These are phyloP conservation scores for Sextonia rubra DNA, from an alignment of 164 flowering plant species.

Conservation along the genomic window DNA sequence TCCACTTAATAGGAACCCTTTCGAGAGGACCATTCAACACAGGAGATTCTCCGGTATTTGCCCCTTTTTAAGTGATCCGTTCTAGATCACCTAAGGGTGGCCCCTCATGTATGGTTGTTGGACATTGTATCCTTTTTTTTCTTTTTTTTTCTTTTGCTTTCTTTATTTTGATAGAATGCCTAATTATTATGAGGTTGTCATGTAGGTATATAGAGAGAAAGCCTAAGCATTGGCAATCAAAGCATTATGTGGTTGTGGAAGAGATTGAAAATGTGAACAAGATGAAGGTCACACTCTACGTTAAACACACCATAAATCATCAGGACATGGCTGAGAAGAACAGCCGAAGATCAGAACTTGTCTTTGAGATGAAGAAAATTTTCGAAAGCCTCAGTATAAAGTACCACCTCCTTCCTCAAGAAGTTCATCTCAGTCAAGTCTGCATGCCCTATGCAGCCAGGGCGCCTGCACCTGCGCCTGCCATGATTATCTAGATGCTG, in stretches of 20 bases:
- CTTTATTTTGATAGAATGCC: background rate
- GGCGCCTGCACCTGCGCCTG: background rate
- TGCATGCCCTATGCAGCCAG: background rate
- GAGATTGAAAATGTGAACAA: constrained; percentile 45
- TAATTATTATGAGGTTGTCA: background rate
- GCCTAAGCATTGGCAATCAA: constrained; percentile 47
- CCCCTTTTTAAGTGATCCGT: background rate
- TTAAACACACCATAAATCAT: constrained; percentile 52
- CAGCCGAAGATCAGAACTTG: constrained; percentile 36
- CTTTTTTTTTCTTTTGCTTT: no score
- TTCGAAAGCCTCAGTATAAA: constrained; percentile 38
- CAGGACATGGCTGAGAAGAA: constrained; percentile 42
- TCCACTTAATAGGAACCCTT: no score
- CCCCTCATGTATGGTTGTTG: background rate
- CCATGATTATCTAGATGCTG: background rate
- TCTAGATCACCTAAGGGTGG: no score
- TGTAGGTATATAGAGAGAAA: constrained; percentile 52
- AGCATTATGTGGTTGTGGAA: constrained; percentile 34
- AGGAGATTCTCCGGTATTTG: background rate
- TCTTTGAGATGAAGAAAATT: constrained; percentile 41
- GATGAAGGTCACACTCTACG: constrained; percentile 37
- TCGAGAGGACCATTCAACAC: no score
- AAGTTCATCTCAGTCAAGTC: constrained; percentile 27
- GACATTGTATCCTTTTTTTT: background rate
- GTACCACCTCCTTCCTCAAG: constrained; percentile 51